Evolutionary conservation across 192 early-diverging fungal species (phyloP).

Genomic region (Spizellomyces sp.): DNA sequence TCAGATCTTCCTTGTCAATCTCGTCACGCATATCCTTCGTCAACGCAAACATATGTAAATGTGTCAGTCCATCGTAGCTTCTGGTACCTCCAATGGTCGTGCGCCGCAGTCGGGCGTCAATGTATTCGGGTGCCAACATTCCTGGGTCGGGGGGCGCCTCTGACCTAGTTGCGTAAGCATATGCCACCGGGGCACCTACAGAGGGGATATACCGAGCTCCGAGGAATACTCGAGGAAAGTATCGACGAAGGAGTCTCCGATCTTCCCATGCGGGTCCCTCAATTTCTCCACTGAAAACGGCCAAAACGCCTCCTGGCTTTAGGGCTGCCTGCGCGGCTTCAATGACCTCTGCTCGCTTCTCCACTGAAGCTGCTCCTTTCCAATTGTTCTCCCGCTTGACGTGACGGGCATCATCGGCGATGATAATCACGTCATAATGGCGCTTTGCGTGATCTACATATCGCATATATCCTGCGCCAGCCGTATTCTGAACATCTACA

Average conservation of each 20-base stretch:
- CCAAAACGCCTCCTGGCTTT: conserved; percentile 12
- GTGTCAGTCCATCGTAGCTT: conserved; percentile 15
- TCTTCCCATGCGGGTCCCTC: not conserved
- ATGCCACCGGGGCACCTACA: not conserved
- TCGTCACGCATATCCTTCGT: not conserved
- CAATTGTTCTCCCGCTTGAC: not conserved
- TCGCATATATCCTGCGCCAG: not conserved
- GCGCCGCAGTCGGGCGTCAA: not conserved
- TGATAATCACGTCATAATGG: conserved; percentile 18
- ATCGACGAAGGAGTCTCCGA: conserved; percentile 4
- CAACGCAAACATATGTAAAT: conserved; percentile 25
- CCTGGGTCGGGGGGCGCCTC: conserved; percentile 20
- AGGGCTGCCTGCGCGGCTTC: conserved; percentile 17
- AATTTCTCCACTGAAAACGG: not conserved
- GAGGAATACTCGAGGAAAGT: conserved; percentile 19
- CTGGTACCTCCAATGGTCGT: not conserved
- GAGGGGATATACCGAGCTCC: conserved; percentile 11
- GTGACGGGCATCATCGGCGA: not conserved
- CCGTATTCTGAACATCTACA: conserved; percentile 1
- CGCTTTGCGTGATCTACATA: not conserved
- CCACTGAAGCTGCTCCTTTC: not conserved
- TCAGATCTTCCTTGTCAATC: not conserved
- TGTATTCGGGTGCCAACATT: not conserved
- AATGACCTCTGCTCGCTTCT: not conserved
- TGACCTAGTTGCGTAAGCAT: conserved; percentile 14